These are phyloP conservation scores for Plasmodium cynomolgi DNA, from an alignment of 169 alveolate species.

Conservation along the genomic window DNA sequence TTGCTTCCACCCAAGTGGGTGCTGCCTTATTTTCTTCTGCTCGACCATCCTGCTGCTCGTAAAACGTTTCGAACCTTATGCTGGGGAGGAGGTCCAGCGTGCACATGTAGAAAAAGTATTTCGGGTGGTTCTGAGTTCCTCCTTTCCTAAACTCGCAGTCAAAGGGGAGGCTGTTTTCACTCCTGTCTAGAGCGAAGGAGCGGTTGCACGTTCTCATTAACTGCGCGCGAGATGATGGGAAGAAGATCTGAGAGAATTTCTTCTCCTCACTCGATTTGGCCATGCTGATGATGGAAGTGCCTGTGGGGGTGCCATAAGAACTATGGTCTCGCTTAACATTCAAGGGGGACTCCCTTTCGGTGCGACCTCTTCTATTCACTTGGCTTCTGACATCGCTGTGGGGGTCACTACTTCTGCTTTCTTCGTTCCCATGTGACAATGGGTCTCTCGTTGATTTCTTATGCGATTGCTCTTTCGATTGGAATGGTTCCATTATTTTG, in stretches of 20 bases:
- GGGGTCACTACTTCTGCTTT: not conserved
- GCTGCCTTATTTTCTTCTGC: not conserved
- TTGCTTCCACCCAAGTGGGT: not conserved
- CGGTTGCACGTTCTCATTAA: not conserved
- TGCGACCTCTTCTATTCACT: not conserved
- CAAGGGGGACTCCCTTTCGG: not conserved
- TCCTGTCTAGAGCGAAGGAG: not conserved
- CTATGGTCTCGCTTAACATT: not conserved
- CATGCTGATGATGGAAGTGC: not conserved
- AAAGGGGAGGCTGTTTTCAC: not conserved
- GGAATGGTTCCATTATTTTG: not conserved
- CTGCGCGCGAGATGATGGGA: not conserved
- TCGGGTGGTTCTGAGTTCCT: not conserved
- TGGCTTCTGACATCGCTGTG: not conserved
- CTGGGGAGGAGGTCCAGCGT: constrained; percentile 61
- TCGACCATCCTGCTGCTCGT: not conserved
- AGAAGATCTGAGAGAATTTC: not conserved
- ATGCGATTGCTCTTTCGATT: too few relatives aligned
- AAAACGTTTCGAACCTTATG: constrained; percentile 55
- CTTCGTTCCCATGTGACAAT: not conserved
- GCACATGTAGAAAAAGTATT: constrained; percentile 64
- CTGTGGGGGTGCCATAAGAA: not conserved
- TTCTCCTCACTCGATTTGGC: not conserved
- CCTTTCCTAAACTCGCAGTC: not conserved
- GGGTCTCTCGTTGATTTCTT: not conserved